These are phyloP conservation scores for Grosmannia huntii DNA, from an alignment of 2,329 filamentous ascomycete genomes.

Conservation along the genomic window DNA sequence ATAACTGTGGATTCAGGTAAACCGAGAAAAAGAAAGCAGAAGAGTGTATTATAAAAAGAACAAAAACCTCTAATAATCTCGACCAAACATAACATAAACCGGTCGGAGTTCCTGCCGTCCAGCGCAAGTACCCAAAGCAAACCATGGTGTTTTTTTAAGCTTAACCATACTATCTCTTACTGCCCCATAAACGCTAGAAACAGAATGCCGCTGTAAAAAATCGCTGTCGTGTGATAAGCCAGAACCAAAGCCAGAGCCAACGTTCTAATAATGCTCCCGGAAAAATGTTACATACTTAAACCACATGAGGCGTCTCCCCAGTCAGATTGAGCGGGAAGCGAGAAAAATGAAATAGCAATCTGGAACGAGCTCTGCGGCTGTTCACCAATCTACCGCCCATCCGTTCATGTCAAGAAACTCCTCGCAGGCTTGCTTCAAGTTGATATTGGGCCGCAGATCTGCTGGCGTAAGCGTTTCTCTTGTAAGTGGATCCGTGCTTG, in stretches of 20 bases:
- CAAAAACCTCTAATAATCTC: not conserved
- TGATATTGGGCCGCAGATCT: conserved; percentile 72
- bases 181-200: not conserved
- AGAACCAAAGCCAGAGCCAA: not conserved
- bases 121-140: not conserved
- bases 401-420: conserved; percentile 80
- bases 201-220: not conserved
- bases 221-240: not conserved
- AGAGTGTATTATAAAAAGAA: not conserved
- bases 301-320: not conserved
- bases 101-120: not conserved
- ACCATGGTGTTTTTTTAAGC: not conserved
- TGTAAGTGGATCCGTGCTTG: conserved; percentile 70
- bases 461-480: conserved; percentile 54
- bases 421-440: conserved; percentile 52
- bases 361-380: not conserved
- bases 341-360: not conserved
- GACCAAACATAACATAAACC: no score
- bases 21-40: not conserved
- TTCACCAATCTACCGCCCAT: conserved; percentile 83
- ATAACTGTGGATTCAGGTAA: no score
- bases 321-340: not conserved
- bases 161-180: not conserved
- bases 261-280: not conserved
- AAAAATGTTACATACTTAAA: not conserved